Evolutionary conservation across 352 stramenopile genomes (phyloP), one percentile per base, ranked within the genome.

Genomic region (Phytophthora boehmeriae): DNA sequence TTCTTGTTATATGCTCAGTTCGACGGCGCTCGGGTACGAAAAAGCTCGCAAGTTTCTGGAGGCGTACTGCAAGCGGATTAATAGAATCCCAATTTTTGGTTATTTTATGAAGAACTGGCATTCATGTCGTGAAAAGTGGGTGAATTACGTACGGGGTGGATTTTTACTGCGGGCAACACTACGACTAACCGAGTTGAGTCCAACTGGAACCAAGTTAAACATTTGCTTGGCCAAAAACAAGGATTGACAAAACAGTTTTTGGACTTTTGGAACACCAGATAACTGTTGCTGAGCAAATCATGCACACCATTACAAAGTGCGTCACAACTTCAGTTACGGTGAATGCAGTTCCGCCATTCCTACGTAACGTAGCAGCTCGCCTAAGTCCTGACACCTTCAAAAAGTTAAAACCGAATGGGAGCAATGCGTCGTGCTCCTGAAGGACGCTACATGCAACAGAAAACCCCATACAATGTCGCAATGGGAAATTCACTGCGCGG

Each of bases 151-250:
- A 8, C 35, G 58, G 5, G 44, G 52, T 0, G 30, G 8, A 8
- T 46, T 41, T 34, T 73, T 22, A 59, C 58, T 4, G 64, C 46
- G 8, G 58, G 58, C 13, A 68, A 65, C n/a, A 62, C 35, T 1
- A 68, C 53, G 0, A 65, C 58, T 13, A 73, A 68, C 35, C 23
- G 64, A 1, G 63, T 73, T 16, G 64, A 73, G 25, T 62, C 58
- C 6, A 73, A 73, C 17, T 68, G 58, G 58, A 59, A 65, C 34
- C 64, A 73, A 25, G 25, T 67, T 0, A 72, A 72, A 39, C 30
- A 56, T 14, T 19, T 67, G 9, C 25, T 61, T 14, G 44, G 34
- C 1, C 30, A 51, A 59, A 62, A 3, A 47, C 64, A 3, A 23
- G 50, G 14, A 66, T 68, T 5, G 61, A 63, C 27, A 72, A 53